Conservation (phyloP, 1,284 basidiomycete genomes). For the Apiotrichum mycotoxinovorans region DNA sequence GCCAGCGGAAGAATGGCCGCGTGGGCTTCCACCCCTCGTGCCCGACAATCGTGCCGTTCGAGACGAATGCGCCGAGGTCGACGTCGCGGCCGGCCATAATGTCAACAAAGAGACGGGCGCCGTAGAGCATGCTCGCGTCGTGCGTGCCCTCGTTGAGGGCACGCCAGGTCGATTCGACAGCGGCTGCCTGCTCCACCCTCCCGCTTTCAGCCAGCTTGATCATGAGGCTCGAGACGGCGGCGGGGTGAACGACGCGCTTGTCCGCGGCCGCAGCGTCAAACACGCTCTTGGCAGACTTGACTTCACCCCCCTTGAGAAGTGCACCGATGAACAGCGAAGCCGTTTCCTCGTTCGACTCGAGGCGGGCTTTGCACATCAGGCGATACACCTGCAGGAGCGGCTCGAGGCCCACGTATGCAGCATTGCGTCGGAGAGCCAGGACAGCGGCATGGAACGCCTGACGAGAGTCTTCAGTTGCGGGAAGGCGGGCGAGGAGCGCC, state of each 20-base stretch:
- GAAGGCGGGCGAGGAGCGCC: slow-evolving; percentile 5
- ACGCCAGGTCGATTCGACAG: slow-evolving; percentile 17
- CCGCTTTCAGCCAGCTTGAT: slow-evolving; percentile 21
- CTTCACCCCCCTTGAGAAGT: slow-evolving; percentile 22
- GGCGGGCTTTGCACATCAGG: slow-evolving; percentile 17
- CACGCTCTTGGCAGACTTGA: slow-evolving; percentile 22
- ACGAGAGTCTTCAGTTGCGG: neutral
- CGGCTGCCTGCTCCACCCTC: slow-evolving; percentile 24
- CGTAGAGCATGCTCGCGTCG: slow-evolving; percentile 1
- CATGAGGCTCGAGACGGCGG: slow-evolving; percentile 33
- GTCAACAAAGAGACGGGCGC: slow-evolving; percentile 34
- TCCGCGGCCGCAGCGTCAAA: slow-evolving; percentile 19
- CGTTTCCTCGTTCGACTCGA: slow-evolving; percentile 3
- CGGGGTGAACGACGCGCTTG: slow-evolving; percentile 19
- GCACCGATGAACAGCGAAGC: slow-evolving; percentile 23
- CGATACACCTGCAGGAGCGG: slow-evolving; percentile 25
- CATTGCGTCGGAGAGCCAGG: neutral
- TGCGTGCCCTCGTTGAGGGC: neutral
- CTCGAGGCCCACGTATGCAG: neutral
- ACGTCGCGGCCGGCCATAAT: slow-evolving; percentile 4
- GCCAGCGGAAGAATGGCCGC: slow-evolving; percentile 7
- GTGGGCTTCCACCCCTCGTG: slow-evolving; percentile 11
- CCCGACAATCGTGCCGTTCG: neutral
- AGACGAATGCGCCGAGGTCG: neutral
- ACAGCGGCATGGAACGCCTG: neutral